Percentiles rank a stretch among this genome's conserved stretches.
These are phyloP conservation scores for Dendrobium nobile DNA, from an alignment of 106 monocot genomes.

Conservation along the genomic window DNA sequence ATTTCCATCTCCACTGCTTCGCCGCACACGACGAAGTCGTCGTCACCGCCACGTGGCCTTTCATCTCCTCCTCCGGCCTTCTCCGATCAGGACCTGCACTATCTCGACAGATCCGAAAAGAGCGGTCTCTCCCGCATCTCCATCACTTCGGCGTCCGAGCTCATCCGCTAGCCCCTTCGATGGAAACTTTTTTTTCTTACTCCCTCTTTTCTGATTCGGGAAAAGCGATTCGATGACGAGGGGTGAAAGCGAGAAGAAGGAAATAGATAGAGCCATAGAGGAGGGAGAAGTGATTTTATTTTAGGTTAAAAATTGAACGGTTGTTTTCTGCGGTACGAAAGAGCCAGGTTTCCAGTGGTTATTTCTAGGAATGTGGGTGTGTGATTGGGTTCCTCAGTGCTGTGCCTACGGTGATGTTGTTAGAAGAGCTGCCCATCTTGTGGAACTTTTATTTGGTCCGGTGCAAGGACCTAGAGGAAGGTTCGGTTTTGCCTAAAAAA, in stretches of 20 bases:
- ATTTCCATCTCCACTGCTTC: slow-evolving; percentile 53
- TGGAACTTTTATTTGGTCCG: too few species aligned
- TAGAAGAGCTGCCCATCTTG: too few species aligned
- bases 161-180: neutral
- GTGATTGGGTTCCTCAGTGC: too few species aligned
- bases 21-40: slow-evolving; percentile 3
- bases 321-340: neutral
- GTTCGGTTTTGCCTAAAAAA: too few species aligned
- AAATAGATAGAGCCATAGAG: neutral
- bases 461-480: too few species aligned
- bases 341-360: neutral
- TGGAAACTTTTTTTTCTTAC: neutral
- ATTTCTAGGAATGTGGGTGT: neutral
- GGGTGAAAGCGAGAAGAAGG: neutral
- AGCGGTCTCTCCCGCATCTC: neutral
- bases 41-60: slow-evolving; percentile 7
- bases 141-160: neutral
- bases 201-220: neutral
- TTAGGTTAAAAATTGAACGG: neutral
- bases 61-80: slow-evolving; percentile 16
- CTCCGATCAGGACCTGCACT: neutral
- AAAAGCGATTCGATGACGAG: slow-evolving; percentile 1
- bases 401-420: too few species aligned
- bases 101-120: neutral
- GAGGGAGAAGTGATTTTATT: neutral